Evolutionary conservation across 2,329 filamentous ascomycete species (phyloP).

Genomic region (Aspergillus eucalypticola): DNA sequence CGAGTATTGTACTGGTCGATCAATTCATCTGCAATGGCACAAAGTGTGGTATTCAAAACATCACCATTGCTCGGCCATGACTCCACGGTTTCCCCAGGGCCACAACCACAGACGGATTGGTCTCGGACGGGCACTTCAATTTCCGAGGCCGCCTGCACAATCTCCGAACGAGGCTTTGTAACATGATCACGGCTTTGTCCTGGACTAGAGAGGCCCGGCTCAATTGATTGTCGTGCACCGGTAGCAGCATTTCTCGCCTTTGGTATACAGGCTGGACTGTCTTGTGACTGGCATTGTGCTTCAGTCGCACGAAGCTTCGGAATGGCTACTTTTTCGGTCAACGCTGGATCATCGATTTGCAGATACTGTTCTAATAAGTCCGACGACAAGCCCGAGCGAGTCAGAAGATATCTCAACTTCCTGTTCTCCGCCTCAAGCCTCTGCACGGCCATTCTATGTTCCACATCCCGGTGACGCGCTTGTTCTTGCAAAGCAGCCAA

Average conservation of each 20-base stretch:
- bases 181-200: not conserved
- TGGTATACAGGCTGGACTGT: not conserved
- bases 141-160: not conserved
- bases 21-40: constrained; percentile 41
- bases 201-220: too few relatives aligned
- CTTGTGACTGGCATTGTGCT: not conserved
- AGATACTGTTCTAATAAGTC: constrained; percentile 32
- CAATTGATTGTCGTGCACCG: not conserved
- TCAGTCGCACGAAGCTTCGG: constrained; percentile 28
- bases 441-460: constrained; percentile 36
- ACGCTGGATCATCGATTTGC: constrained; percentile 19
- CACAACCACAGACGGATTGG: constrained; percentile 28
- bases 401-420: constrained; percentile 30
- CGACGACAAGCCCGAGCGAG: constrained; percentile 26
- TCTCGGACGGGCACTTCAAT: not conserved
- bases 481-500: constrained; percentile 30
- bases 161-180: not conserved
- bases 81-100: constrained; percentile 15
- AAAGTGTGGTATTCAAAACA: constrained; percentile 38
- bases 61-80: constrained; percentile 26
- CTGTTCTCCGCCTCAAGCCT: constrained; percentile 38
- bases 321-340: constrained; percentile 37
- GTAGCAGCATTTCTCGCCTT: not conserved
- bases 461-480: constrained; percentile 33
- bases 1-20: constrained; percentile 41